Conservation (phyloP, 2,329 filamentous ascomycete genomes). For the Cercospora zeina region DNA sequence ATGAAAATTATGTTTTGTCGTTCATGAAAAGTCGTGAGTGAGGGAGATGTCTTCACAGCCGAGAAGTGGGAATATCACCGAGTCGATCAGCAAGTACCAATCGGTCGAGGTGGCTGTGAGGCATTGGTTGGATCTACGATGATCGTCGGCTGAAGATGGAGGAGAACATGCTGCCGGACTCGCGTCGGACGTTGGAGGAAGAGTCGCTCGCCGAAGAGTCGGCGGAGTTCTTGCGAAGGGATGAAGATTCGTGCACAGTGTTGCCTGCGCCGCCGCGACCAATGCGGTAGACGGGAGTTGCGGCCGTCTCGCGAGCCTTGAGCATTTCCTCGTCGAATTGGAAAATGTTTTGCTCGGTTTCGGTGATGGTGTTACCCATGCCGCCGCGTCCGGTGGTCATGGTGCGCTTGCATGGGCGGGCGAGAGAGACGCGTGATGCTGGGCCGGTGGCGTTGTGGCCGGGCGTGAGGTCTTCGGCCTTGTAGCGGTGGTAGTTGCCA, state of each 20-base stretch:
- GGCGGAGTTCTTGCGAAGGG: conserved; percentile 17
- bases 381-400: conserved; percentile 59
- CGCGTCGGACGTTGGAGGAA: conserved; percentile 29
- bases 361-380: conserved; percentile 59
- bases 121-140: conserved; percentile 16
- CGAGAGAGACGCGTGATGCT: conserved; percentile 53
- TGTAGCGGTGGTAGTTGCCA: conserved; percentile 59
- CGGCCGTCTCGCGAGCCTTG: conserved; percentile 49
- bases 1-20: conserved; percentile 3
- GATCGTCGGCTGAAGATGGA: conserved; percentile 31
- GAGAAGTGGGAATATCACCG: conserved; percentile 1
- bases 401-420: conserved; percentile 53
- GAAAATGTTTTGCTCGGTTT: conserved; percentile 61
- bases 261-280: conserved; percentile 64
- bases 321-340: conserved; percentile 68
- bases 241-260: conserved; percentile 41
- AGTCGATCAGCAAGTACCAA: background rate
- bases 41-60: background rate
- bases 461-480: conserved; percentile 55
- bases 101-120: conserved; percentile 8
- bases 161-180: conserved; percentile 22
- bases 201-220: conserved; percentile 27
- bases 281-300: conserved; percentile 63
- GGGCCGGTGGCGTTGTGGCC: conserved; percentile 50
- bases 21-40: conserved; percentile 18